phyloP scores from a whole-genome alignment of 2,329 filamentous ascomycete species.

The Arthroderma uncinatum region DNA sequence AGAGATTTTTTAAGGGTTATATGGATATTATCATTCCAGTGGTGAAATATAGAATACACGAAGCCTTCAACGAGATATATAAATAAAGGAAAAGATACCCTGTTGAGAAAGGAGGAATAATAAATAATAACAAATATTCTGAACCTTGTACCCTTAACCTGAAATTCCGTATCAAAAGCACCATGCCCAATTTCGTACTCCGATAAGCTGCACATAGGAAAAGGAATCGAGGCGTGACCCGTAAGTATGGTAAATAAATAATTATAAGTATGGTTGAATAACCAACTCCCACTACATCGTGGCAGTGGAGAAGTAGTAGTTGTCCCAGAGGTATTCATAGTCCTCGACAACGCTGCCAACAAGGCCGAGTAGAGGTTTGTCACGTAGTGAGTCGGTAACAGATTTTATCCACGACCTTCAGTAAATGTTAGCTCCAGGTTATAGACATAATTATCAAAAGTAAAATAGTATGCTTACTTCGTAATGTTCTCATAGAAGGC shows the following conservation, averaged over 20 bases:
- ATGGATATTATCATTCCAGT: background rate
- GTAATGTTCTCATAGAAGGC: conserved; percentile 92
- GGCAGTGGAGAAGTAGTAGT: conserved; percentile 77
- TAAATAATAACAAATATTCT: background rate
- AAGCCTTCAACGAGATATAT: background rate
- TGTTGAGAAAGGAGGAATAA: background rate
- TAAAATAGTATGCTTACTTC: conserved; percentile 36
- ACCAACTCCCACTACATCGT: conserved; percentile 32
- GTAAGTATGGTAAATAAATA: conserved; percentile 11
- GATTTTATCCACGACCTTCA: conserved; percentile 52
- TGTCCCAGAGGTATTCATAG: conserved; percentile 96
- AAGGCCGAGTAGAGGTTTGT: conserved; percentile 66
- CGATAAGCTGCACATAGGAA: background rate
- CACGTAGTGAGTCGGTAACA: conserved; percentile 57
- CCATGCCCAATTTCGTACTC: background rate
- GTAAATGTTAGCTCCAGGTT: conserved; percentile 18
- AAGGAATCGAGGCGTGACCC: background rate
- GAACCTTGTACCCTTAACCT: background rate
- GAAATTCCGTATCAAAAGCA: background rate
- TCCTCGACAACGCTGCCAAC: conserved; percentile 81
- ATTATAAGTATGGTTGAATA: background rate
- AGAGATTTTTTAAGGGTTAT: conserved; percentile 53
- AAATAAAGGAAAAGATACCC: background rate
- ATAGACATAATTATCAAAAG: background rate
- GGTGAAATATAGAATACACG: background rate